A percentile compares a stretch with the other conserved stretches of the same genome.
These are phyloP conservation scores for Fusarium secorum DNA, from an alignment of 2,329 filamentous ascomycete genomes.

Conservation along the genomic window DNA sequence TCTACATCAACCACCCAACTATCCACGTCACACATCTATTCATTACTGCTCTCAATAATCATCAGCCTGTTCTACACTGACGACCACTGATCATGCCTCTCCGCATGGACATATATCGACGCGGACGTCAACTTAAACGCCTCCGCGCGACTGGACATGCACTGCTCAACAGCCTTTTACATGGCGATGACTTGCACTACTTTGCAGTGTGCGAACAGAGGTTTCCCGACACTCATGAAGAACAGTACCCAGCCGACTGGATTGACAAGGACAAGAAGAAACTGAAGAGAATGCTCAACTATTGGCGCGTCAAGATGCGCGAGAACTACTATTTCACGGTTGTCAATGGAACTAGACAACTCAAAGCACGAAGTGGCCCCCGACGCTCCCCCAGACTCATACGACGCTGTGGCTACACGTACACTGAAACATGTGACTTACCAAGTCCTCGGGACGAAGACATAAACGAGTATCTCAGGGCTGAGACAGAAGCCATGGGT, in stretches of 20 bases:
- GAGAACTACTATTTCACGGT: neutral
- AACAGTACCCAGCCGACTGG: neutral
- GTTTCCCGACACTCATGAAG: neutral
- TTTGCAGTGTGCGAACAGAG: neutral
- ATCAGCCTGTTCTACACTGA: neutral
- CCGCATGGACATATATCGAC: neutral
- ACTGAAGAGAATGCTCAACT: accelerated
- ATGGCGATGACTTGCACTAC: neutral
- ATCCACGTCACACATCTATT: too few relatives aligned
- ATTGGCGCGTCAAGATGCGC: neutral
- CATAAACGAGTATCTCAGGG: neutral
- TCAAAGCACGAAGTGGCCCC: accelerated
- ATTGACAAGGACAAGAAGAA: too few relatives aligned
- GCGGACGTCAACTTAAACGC: neutral
- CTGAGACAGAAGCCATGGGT: neutral
- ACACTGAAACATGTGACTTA: neutral
- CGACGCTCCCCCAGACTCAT: neutral
- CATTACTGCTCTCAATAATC: neutral
- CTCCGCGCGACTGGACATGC: neutral
- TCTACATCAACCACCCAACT: neutral
- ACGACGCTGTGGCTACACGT: neutral
- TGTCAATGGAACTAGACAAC: neutral
- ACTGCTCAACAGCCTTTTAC: neutral
- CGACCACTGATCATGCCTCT: neutral
- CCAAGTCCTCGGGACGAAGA: neutral